Base-by-base conservation (phyloP, 2,329 filamentous ascomycete species). In the Calonectria leucothoes region DNA sequence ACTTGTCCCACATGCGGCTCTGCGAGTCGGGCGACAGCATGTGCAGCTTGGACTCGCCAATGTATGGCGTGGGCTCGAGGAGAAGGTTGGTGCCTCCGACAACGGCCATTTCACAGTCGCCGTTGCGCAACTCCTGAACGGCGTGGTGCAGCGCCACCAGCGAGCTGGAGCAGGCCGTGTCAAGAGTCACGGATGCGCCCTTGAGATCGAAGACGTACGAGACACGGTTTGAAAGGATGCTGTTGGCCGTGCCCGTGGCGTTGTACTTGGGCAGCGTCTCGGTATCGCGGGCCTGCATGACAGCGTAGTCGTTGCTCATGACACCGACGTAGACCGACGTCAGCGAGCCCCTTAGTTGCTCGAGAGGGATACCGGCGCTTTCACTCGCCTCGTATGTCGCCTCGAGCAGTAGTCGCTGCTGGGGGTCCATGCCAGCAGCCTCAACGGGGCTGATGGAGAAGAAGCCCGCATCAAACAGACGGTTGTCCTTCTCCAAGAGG, bases 111-210 rank as follows among this genome's bases (percentile, higher is more conserved):
- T 33, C 48, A 20, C 70, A 73, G 17, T 74, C 75, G 10, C 66
- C 69, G 17, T 52, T 66, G 10, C 61, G 61, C 8, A 77, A 45
- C 4, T 65, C 68, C 35, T 57, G 35, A 6, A 72, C 63, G 83
- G 74, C 70, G 63, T 76, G 71, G 51, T 85, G 82, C 3, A 84
- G 73, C 10, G 83, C 84, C 2, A 84, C 81, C 7, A 86, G 66
- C 52, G 79, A 82, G 5, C 81, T 81, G 0, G 83, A 85, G 67
- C 85, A 87, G 3, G 84, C 85, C 6, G 85, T 86, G 57, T 86
- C 83, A 20, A 86, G 77, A 4, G 82, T 84, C 65, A 79, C 71
- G 17, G 49, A 69, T 0, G 79, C 74, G 0, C 78, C 78, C 15
- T 75, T 72, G 42, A 71, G 70, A 64, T 78, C 75, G 42, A 75